These are phyloP conservation scores for Emydomyces testavorans DNA, from an alignment of 2,329 filamentous ascomycete species.

Conservation along the genomic window DNA sequence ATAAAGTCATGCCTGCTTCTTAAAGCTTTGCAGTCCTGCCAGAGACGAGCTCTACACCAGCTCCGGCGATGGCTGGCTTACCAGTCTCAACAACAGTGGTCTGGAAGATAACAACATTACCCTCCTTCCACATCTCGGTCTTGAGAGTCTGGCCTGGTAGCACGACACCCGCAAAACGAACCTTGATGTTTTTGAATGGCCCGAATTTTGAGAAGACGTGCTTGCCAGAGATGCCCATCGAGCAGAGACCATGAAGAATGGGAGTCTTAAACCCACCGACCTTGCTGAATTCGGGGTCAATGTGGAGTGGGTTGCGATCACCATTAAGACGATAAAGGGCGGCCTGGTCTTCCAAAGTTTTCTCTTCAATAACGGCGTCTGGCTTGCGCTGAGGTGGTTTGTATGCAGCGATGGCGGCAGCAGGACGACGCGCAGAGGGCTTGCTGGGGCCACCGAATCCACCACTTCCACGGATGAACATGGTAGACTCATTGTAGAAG, in stretches of 20 bases:
- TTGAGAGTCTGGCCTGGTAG: slow-evolving; percentile 78
- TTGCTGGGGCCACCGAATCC: slow-evolving; percentile 80
- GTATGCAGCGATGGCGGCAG: slow-evolving; percentile 68
- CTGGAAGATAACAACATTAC: slow-evolving; percentile 69
- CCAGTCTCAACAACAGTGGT: slow-evolving; percentile 84
- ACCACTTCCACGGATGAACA: slow-evolving; percentile 82
- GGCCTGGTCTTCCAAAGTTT: slow-evolving; percentile 81
- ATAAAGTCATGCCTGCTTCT: neutral
- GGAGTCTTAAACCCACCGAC: slow-evolving; percentile 89
- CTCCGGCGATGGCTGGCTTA: slow-evolving; percentile 73
- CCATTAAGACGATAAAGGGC: slow-evolving; percentile 86
- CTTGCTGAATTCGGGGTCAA: slow-evolving; percentile 89
- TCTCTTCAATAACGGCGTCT: slow-evolving; percentile 72
- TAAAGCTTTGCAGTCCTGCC: slow-evolving; percentile 15
- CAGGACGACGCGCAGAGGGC: slow-evolving; percentile 54
- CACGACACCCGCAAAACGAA: slow-evolving; percentile 76
- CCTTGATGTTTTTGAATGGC: slow-evolving; percentile 80
- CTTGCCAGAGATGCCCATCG: slow-evolving; percentile 83
- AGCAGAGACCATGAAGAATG: slow-evolving; percentile 94
- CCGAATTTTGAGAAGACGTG: slow-evolving; percentile 78
- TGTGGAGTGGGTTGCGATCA: slow-evolving; percentile 91
- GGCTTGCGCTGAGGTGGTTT: slow-evolving; percentile 63
- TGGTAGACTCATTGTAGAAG: slow-evolving; percentile 93
- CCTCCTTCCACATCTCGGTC: slow-evolving; percentile 92
- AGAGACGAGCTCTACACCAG: slow-evolving; percentile 55